Evolutionary conservation across 2,329 filamentous ascomycete species (phyloP).

Genomic region (Pezicula rhizophila): DNA sequence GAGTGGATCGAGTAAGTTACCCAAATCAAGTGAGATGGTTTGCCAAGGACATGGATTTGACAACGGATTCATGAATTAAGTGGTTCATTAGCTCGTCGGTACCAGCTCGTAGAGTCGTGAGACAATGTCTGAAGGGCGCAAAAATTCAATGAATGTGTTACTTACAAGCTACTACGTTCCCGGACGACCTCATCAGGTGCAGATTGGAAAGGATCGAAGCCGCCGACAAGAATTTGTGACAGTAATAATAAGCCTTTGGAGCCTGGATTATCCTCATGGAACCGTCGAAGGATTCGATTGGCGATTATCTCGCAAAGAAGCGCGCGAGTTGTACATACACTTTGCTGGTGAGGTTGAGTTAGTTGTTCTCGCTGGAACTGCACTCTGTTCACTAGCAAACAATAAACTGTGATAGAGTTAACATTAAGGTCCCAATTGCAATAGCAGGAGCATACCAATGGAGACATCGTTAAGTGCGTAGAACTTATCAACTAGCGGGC

Average conservation of each 20-base stretch:
- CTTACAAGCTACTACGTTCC: slow-evolving; percentile 37
- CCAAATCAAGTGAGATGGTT: too few relatives aligned
- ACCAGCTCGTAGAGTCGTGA: too few relatives aligned
- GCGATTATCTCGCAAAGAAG: slow-evolving; percentile 77
- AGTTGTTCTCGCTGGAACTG: slow-evolving; percentile 76
- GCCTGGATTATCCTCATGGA: slow-evolving; percentile 71
- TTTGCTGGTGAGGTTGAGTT: slow-evolving; percentile 70
- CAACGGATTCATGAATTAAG: too few relatives aligned
- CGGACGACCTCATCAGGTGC: slow-evolving; percentile 61
- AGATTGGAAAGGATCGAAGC: slow-evolving; percentile 81
- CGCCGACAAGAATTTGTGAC: slow-evolving; percentile 73
- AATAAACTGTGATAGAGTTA: slow-evolving; percentile 55
- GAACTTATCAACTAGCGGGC: slow-evolving; percentile 69
- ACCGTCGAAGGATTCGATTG: slow-evolving; percentile 69
- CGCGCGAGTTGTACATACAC: slow-evolving; percentile 72
- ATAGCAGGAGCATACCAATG: slow-evolving; percentile 46
- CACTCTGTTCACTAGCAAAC: slow-evolving; percentile 72
- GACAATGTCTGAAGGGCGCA: too few relatives aligned
- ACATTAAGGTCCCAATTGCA: not conserved
- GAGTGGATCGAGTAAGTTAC: too few relatives aligned
- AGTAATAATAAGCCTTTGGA: slow-evolving; percentile 65
- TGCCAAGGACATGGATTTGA: too few relatives aligned
- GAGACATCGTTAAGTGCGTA: slow-evolving; percentile 77
- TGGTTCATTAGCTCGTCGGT: too few relatives aligned
- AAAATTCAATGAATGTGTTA: too few relatives aligned